Percentiles rank a stretch among this genome's conserved stretches.
Conservation (phyloP, 257 asterid species). For the Datura wrightii region DNA sequence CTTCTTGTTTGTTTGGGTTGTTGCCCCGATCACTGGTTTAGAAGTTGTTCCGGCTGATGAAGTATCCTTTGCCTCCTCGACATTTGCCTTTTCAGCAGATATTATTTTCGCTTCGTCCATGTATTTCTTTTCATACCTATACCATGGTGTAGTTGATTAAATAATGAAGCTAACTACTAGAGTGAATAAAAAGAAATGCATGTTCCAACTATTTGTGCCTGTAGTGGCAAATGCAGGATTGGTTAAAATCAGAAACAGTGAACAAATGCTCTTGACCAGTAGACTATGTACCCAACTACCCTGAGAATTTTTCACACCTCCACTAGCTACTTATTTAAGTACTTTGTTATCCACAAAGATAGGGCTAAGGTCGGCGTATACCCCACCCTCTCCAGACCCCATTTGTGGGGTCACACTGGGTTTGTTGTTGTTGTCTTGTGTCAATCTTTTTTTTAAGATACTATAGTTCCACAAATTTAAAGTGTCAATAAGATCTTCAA, state of each 20-base stretch:
- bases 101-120: slow-evolving; percentile 59
- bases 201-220: slow-evolving; percentile 14
- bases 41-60: slow-evolving; percentile 58
- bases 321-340: not conserved
- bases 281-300: not conserved
- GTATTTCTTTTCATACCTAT: slow-evolving; percentile 80
- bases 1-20: slow-evolving; percentile 55
- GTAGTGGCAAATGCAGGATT: not conserved
- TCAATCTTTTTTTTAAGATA: not conserved
- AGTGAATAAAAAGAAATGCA: slow-evolving; percentile 7
- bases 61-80: slow-evolving; percentile 54
- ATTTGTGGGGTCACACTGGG: no score
- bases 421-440: not conserved
- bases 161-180: slow-evolving; percentile 34
- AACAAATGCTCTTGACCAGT: not conserved
- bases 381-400: no score
- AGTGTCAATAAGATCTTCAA: not conserved
- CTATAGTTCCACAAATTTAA: not conserved
- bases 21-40: slow-evolving; percentile 41
- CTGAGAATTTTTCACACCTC: not conserved
- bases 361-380: no score
- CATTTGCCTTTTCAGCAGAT: slow-evolving; percentile 56
- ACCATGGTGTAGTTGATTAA: slow-evolving; percentile 27
- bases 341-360: not conserved
- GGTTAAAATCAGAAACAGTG: not conserved